phyloP scores from a whole-genome alignment of 75 land plant species.

The Cupressus sempervirens region DNA sequence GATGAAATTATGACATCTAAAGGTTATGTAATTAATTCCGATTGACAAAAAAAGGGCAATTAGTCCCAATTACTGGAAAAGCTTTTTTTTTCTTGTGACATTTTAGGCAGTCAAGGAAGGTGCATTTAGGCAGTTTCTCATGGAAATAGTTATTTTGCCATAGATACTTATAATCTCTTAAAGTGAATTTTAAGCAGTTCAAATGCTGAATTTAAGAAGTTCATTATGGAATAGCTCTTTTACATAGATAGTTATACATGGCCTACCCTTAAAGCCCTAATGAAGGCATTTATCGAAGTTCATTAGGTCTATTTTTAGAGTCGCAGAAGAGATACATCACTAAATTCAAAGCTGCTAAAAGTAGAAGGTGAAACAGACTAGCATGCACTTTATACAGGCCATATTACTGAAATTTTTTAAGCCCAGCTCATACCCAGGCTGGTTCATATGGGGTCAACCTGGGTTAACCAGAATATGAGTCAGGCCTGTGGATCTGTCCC shows the following conservation, averaged over 20 bases:
- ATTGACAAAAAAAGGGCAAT: neutral
- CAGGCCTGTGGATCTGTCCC: too few relatives aligned
- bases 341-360: neutral
- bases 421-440: too few relatives aligned
- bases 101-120: neutral
- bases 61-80: neutral
- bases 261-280: too few relatives aligned
- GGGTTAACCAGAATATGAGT: too few relatives aligned
- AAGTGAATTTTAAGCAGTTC: too few relatives aligned
- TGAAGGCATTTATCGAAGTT: neutral
- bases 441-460: too few relatives aligned
- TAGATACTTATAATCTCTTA: neutral
- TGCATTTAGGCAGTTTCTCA: neutral
- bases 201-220: too few relatives aligned
- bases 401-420: too few relatives aligned
- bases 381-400: neutral
- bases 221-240: too few relatives aligned
- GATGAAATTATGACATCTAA: neutral
- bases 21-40: neutral
- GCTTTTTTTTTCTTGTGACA: neutral
- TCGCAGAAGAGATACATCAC: neutral
- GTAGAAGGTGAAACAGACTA: neutral
- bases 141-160: neutral
- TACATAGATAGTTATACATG: too few relatives aligned
- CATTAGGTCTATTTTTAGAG: neutral